phyloP scores from a whole-genome alignment of 2,329 filamentous ascomycete genomes.

The Colletotrichum zoysiae region DNA sequence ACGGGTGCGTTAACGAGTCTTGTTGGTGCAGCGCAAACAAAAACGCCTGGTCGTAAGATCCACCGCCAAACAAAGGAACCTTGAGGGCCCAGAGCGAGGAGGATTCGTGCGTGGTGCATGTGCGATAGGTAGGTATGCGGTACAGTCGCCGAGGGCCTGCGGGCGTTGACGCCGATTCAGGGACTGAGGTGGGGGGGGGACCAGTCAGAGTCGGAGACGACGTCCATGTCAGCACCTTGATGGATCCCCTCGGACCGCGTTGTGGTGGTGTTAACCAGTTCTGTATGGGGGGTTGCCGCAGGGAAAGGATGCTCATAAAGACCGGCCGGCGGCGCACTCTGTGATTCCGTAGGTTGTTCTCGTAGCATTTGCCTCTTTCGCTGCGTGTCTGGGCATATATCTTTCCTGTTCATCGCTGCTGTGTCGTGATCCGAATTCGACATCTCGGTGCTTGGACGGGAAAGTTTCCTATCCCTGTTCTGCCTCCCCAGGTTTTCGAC shows the following conservation, averaged over 20 bases:
- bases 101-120: conserved; percentile 19
- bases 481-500: neutral
- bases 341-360: neutral
- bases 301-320: conserved; percentile 37
- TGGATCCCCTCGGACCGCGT: conserved; percentile 18
- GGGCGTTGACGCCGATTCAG: conserved; percentile 5
- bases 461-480: neutral
- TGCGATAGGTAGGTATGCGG: too few species aligned
- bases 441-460: neutral
- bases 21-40: conserved; percentile 1
- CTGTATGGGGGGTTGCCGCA: conserved; percentile 13
- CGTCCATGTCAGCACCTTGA: conserved; percentile 34
- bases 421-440: neutral
- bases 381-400: neutral
- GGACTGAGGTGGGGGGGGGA: conserved; percentile 5
- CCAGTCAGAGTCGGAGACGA: conserved; percentile 12
- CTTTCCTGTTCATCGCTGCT: neutral
- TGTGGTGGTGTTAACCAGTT: neutral
- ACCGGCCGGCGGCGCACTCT: conserved; percentile 21
- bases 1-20: neutral
- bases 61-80: conserved; percentile 18
- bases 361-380: neutral
- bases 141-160: neutral
- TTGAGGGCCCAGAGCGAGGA: conserved; percentile 27
- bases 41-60: conserved; percentile 5